These are phyloP conservation scores for Colletotrichum sp. DNA, from an alignment of 2,329 filamentous ascomycete genomes.

Conservation along the genomic window DNA sequence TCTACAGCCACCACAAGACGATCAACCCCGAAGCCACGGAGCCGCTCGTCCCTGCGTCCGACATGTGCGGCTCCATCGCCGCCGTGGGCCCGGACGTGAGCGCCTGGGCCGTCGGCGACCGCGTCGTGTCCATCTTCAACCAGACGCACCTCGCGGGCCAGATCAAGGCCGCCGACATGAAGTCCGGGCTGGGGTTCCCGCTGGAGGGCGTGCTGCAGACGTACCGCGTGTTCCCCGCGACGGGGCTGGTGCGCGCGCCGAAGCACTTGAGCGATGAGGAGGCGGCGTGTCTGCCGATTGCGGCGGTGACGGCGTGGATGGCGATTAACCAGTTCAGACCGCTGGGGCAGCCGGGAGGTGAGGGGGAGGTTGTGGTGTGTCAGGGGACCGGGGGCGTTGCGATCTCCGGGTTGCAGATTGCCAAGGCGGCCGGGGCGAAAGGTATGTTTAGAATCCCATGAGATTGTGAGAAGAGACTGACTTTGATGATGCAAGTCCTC, in stretches of 20 bases:
- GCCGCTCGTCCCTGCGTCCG: constrained; percentile 68
- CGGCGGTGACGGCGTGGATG: constrained; percentile 70
- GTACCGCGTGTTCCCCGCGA: constrained; percentile 63
- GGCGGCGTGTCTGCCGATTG: constrained; percentile 65
- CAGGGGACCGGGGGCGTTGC: constrained; percentile 62
- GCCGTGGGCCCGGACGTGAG: constrained; percentile 44
- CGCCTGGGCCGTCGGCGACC: constrained; percentile 60
- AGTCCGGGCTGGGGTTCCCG: constrained; percentile 65
- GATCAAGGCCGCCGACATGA: constrained; percentile 59
- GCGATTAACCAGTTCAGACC: constrained; percentile 65
- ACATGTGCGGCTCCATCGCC: constrained; percentile 71
- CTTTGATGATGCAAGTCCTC: constrained; percentile 47
- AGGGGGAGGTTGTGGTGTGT: constrained; percentile 51
- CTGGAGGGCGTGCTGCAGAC: constrained; percentile 62
- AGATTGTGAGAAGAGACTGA: constrained; percentile 43
- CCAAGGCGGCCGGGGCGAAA: constrained; percentile 54
- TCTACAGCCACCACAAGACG: constrained; percentile 70
- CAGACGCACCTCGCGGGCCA: constrained; percentile 64
- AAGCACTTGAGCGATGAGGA: constrained; percentile 64
- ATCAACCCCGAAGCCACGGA: constrained; percentile 40
- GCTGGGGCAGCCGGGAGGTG: constrained; percentile 53
- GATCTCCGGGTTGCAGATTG: constrained; percentile 57
- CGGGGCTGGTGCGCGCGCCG: constrained; percentile 61
- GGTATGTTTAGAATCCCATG: constrained; percentile 37
- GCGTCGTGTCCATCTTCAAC: constrained; percentile 72